Base-by-base conservation (phyloP, 2,329 filamentous ascomycete genomes). In the Aureobasidium namibiae region DNA sequence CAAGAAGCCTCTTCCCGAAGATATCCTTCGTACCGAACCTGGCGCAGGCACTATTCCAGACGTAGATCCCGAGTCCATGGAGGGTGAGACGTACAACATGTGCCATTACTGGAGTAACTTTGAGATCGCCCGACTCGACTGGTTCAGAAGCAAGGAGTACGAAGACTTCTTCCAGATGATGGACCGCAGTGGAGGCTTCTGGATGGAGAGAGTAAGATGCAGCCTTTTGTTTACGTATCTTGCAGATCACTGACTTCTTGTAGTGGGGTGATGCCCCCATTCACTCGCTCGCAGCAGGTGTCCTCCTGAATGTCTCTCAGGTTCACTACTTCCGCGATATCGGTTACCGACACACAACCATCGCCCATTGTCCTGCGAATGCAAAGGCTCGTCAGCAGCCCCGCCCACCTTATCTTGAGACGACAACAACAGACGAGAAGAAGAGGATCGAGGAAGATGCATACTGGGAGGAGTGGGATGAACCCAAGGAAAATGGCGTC, bases 21-120 rank as follows among this genome's bases (percentile, higher is more conserved):
- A 95, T 69, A 87, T 95, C 44, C 75, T 94, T 23, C 85, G 86
- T 66, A 85, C 83, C 52, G 88, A 95, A 62, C 85, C 89, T 24
- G 85, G 83, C 38, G 81, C 81, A 58, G 85, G 86, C 63, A 82
- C 82, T 34, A 76, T 90, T n/a, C 85, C 87, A 31, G 85, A 94
- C 42, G 88, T 96, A 60, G 90, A 97, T 69, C 86, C 88, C 0
- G 92, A 97, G 69, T 83, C 86, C 42, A 99, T 99, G 94, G 92
- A 97, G 71, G 90, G 91, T 63, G 94, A 99, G 73, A 89, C 86
- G 67, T 99, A 99, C 80, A 99, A 99, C 77, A 99, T 99, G 94
- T 99, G 94, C 73, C 94, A 99, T 78, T 99, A 96, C 79, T 99
- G 94, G 94, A 96, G 91, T 73, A 99, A 99, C 74, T 99, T 99